A percentile compares a stretch with the other conserved stretches of the same genome.
Evolutionary conservation across 2,329 filamentous ascomycete species (phyloP).

Genomic region (Ophiostoma fasciatum): DNA sequence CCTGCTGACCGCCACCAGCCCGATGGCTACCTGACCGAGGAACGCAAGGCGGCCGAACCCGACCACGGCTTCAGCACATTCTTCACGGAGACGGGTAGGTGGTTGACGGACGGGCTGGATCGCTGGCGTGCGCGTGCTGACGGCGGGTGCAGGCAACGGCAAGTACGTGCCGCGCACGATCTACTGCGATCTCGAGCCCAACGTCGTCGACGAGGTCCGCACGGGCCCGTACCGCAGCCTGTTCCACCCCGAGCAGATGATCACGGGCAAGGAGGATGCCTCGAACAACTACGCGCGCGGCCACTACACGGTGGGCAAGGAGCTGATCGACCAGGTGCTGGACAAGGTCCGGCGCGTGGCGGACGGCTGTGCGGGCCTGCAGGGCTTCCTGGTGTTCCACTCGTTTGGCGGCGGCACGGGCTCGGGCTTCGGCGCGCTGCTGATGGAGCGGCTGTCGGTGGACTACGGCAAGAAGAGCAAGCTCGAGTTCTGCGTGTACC

Average conservation of each 20-base stretch:
- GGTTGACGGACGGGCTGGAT: too few relatives aligned
- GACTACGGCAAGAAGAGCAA: conserved; percentile 99
- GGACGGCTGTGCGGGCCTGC: conserved; percentile 94
- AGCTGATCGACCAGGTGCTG: conserved; percentile 94
- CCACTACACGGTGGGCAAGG: conserved; percentile 99
- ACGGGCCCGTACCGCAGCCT: conserved; percentile 91
- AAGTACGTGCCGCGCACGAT: conserved; percentile 99
- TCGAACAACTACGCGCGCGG: conserved; percentile 99
- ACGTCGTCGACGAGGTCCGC: conserved; percentile 98
- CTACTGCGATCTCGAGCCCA: conserved; percentile 99
- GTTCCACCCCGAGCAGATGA: conserved; percentile 99
- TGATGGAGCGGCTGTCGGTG: conserved; percentile 97
- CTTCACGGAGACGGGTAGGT: conserved; percentile 95
- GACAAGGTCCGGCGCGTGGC: conserved; percentile 97
- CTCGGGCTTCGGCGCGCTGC: conserved; percentile 92
- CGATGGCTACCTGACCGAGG: conserved; percentile 95
- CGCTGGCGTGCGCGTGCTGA: too few relatives aligned
- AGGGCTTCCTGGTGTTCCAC: conserved; percentile 99
- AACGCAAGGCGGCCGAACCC: conserved; percentile 83
- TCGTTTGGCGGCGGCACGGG: conserved; percentile 98
- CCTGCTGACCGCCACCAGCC: conserved; percentile 45
- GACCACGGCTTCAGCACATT: conserved; percentile 99
- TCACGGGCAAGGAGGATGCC: conserved; percentile 99
- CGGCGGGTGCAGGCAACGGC: conserved; percentile 63
- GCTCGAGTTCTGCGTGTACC: conserved; percentile 99